Conservation (phyloP, 768 basidiomycete genomes). For the Tubosaeta sp. region DNA sequence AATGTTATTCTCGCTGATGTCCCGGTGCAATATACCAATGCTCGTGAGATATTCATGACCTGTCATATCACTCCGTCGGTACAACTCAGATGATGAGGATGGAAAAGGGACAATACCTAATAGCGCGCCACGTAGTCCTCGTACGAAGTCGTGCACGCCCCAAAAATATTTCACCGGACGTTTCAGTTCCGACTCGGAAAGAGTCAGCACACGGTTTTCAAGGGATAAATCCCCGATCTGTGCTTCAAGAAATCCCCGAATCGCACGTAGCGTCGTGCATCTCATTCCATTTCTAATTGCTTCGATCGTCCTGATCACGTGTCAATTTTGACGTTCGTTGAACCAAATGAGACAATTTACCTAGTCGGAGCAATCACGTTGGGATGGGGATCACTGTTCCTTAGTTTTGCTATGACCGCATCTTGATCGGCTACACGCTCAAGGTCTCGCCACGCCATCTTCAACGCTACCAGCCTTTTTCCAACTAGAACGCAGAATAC, state of each 20-base stretch:
- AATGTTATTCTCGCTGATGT: constrained; percentile 34
- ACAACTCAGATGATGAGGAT: too few species aligned
- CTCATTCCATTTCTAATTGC: not conserved
- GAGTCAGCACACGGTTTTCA: not conserved
- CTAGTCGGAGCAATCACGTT: not conserved
- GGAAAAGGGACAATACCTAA: not conserved
- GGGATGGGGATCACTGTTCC: not conserved
- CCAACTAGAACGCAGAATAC: not conserved
- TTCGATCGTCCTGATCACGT: not conserved
- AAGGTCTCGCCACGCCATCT: not conserved
- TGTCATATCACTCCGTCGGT: too few species aligned
- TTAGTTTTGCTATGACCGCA: not conserved
- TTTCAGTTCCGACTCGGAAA: not conserved
- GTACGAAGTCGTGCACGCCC: not conserved
- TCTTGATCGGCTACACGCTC: not conserved
- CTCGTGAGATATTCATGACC: constrained; percentile 14
- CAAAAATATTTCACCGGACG: not conserved
- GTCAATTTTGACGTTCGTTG: too few species aligned
- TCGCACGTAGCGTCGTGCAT: not conserved
- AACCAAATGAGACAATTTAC: not conserved
- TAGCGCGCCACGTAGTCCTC: not conserved
- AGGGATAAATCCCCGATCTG: not conserved
- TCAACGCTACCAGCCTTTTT: not conserved
- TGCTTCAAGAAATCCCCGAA: not conserved
- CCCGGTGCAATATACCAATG: constrained; percentile 27